Conservation (phyloP, 75 land plant species). For the Cryptomeria japonica region DNA sequence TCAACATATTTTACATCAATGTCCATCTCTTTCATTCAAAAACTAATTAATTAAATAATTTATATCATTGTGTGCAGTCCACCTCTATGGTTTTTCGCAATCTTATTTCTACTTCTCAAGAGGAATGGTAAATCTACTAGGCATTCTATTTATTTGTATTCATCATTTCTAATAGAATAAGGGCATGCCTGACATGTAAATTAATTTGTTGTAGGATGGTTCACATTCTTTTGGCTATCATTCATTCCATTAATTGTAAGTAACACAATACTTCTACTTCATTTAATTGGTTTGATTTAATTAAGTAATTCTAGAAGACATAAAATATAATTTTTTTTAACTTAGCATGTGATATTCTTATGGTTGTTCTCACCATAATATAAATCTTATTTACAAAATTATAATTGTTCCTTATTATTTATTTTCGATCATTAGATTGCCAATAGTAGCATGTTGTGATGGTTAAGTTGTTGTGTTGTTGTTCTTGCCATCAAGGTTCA, state of each 20-base stretch:
- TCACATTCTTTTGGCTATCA: slow-evolving; percentile 55
- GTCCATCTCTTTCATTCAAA: background rate
- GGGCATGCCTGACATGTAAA: background rate
- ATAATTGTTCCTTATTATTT: too few species aligned
- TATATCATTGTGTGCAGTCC: slow-evolving; percentile 41
- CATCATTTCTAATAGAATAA: background rate
- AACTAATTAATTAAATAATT: background rate
- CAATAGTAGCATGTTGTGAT: too few species aligned
- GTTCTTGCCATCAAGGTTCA: too few species aligned
- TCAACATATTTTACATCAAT: background rate
- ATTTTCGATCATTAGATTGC: too few species aligned
- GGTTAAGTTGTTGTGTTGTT: too few species aligned
- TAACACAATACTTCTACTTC: background rate
- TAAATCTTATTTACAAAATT: too few species aligned
- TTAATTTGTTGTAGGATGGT: slow-evolving; percentile 60
- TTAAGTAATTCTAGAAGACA: background rate
- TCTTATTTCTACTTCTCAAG: slow-evolving; percentile 64
- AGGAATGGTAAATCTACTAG: slow-evolving; percentile 36
- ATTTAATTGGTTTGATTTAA: background rate
- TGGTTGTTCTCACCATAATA: too few species aligned
- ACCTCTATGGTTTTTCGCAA: slow-evolving; percentile 59
- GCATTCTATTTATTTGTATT: background rate
- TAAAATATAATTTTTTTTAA: background rate
- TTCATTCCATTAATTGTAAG: slow-evolving; percentile 77
- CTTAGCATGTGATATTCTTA: too few species aligned